phyloP scores from a whole-genome alignment of 106 monocot species.

The Posidonia australis region DNA sequence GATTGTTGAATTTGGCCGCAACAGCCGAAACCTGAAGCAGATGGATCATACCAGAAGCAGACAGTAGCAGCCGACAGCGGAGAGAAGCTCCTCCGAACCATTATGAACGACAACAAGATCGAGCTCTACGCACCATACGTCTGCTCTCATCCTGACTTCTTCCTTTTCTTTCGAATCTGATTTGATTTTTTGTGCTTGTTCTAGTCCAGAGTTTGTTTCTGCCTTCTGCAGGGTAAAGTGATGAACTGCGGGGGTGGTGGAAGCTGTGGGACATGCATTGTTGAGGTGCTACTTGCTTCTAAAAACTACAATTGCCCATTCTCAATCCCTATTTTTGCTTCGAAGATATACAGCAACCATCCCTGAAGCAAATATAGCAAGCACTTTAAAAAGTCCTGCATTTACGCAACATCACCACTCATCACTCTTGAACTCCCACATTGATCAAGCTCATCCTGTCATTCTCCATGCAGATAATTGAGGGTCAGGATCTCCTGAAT shows the following conservation, averaged over 20 bases:
- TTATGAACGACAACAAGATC: conserved; percentile 80
- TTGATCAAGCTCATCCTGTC: neutral
- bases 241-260: conserved; percentile 97
- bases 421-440: too few relatives aligned
- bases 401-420: too few relatives aligned
- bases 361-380: too few relatives aligned
- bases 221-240: conserved; percentile 54
- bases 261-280: conserved; percentile 94
- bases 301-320: too few relatives aligned
- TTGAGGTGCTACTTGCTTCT: conserved; percentile 45
- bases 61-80: conserved; percentile 47
- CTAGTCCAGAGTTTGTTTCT: neutral
- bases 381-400: too few relatives aligned
- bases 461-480: conserved; percentile 51
- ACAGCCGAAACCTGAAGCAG: conserved; percentile 53
- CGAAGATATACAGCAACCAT: too few relatives aligned
- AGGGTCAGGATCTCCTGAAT: conserved; percentile 75
- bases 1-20: neutral
- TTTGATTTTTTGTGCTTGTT: neutral
- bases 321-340: too few relatives aligned
- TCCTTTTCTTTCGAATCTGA: neutral
- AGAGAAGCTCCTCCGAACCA: conserved; percentile 73
- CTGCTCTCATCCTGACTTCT: conserved; percentile 1
- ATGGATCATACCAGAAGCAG: conserved; percentile 43
- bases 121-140: conserved; percentile 89